Base-by-base conservation (phyloP, 2,329 filamentous ascomycete species). In the Keithomyces neogunnii region DNA sequence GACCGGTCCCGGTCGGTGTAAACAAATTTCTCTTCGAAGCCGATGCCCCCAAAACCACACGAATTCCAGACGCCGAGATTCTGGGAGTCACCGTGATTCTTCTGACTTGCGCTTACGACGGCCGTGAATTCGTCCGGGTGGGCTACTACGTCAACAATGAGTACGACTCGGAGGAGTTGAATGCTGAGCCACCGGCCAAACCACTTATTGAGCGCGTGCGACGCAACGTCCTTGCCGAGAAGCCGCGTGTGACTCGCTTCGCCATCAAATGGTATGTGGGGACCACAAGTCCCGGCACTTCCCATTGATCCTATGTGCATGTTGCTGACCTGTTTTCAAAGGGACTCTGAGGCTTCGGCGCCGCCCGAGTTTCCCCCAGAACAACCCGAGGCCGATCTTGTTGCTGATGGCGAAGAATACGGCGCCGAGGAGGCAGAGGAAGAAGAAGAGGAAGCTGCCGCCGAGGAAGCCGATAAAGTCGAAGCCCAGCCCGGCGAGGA, bases 131-230 rank as follows among this genome's bases (percentile, higher is more conserved):
- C 63, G 90, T 99, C 39, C 90, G 93, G 59, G 92, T 99, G 42
- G 93, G 93, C 56, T 99, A 99, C 80, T 99, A 99, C 62, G 93
- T 99, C 63, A 99, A 97, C 78, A 99, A 99, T 64, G 95, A 99
- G 70, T 99, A 99, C 69, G 89, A 95, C 61, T 87, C 88, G 30
- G 89, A 95, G 63, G 89, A 95, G 68, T 80, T 99, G 56, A 86
- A 83, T 61, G 84, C 86, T 46, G 91, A 97, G 62, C 93, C 93
- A 8, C 93, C 93, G 5, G 79, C 89, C 52, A 96, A 96, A 76
- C 91, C 91, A 39, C 79, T 95, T 60, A 85, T 97, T 57, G 95
- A 99, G 67, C 89, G 90, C 63, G 89, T 99, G 57, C 82, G 83
- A 59, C 86, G 95, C 61, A 96, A 95, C 65, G 88, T 99, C 48